Conservation (phyloP, 2,329 filamentous ascomycete genomes). For the Amauroascus verrucosus region DNA sequence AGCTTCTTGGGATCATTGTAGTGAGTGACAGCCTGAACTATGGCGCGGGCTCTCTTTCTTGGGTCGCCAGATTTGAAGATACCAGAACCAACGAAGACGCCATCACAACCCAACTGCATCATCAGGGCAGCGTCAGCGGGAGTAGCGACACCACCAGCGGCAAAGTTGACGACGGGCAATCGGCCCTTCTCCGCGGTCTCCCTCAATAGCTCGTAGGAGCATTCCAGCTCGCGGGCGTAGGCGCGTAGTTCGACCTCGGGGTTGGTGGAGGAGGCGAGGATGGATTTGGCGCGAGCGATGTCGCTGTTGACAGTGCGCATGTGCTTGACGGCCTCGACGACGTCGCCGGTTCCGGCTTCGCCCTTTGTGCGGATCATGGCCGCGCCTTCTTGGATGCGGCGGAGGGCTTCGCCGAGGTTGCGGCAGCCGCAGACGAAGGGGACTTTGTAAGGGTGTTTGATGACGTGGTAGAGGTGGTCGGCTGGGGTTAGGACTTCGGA, state of each 20-base stretch:
- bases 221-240: conserved; percentile 70
- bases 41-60: conserved; percentile 79
- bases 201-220: conserved; percentile 66
- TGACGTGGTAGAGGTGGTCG: conserved; percentile 81
- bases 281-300: conserved; percentile 59
- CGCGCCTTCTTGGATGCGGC: conserved; percentile 83
- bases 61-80: conserved; percentile 97
- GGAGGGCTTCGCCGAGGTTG: conserved; percentile 83
- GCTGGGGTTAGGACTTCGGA: conserved; percentile 94
- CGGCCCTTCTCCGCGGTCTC: conserved; percentile 80
- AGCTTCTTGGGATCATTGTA: conserved; percentile 76
- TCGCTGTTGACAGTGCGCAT: conserved; percentile 82
- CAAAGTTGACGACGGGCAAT: conserved; percentile 94
- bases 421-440: conserved; percentile 96
- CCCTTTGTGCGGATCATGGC: conserved; percentile 99
- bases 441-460: conserved; percentile 69
- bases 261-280: conserved; percentile 35
- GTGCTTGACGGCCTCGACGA: conserved; percentile 92
- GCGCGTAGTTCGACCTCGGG: conserved; percentile 63
- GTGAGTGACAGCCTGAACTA: conserved; percentile 88
- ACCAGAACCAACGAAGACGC: conserved; percentile 90
- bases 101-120: conserved; percentile 98
- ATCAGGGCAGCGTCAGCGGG: conserved; percentile 93
- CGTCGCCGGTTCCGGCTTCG: conserved; percentile 92
- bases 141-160: conserved; percentile 97